These are phyloP conservation scores for Penicillium cinerascens DNA, from an alignment of 495 filamentous ascomycete genomes.

Conservation along the genomic window DNA sequence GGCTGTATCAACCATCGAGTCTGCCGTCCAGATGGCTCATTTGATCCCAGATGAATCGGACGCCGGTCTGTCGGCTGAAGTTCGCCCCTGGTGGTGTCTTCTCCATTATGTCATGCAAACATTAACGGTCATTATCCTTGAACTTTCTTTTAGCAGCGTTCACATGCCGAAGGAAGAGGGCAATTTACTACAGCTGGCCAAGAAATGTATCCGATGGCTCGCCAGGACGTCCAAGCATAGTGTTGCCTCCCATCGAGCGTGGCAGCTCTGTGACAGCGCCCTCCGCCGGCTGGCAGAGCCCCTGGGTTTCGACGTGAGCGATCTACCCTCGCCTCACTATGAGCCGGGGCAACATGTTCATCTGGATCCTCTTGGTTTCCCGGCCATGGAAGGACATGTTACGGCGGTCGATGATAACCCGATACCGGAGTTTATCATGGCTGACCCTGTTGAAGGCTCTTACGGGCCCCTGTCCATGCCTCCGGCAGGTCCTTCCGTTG, in stretches of 20 bases:
- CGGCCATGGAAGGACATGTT: not conserved
- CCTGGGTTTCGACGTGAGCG: not conserved
- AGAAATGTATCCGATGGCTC: conserved; percentile 57
- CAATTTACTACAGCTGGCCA: conserved; percentile 43
- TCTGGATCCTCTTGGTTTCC: not conserved
- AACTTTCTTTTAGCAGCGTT: conserved; percentile 53
- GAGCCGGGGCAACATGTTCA: not conserved
- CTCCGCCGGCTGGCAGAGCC: conserved; percentile 24
- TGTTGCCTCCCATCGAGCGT: conserved; percentile 52
- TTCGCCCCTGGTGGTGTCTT: conserved; percentile 60
- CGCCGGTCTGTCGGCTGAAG: conserved; percentile 38
- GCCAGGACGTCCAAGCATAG: conserved; percentile 49
- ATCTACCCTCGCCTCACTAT: not conserved
- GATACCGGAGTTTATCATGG: not conserved
- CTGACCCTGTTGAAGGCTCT: not conserved
- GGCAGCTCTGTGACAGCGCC: conserved; percentile 32
- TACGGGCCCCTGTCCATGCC: too few relatives aligned
- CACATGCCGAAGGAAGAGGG: conserved; percentile 51
- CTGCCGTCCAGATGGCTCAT: conserved; percentile 49
- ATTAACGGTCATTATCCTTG: conserved; percentile 56
- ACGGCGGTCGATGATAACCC: not conserved
- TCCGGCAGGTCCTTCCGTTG: not conserved
- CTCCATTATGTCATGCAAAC: conserved; percentile 65
- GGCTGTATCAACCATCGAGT: conserved; percentile 49
- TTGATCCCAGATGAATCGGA: conserved; percentile 44